Evolutionary conservation across 495 filamentous ascomycete genomes (phyloP).

Genomic region (Trichoderma erinaceum): DNA sequence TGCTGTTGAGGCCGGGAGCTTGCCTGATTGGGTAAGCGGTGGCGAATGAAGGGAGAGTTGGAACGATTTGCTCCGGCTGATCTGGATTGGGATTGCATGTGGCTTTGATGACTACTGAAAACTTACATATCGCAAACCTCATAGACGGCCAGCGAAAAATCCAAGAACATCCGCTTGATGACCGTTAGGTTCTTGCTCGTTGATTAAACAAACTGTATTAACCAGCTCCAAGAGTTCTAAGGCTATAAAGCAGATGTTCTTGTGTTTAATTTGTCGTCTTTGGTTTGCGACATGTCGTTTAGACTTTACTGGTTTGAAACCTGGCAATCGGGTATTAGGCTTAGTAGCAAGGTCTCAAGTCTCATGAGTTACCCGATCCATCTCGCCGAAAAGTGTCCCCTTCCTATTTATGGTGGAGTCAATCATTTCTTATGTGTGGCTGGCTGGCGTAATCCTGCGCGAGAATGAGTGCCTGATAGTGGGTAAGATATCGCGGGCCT

Average conservation of each 20-base stretch:
- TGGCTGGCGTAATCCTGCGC: neutral
- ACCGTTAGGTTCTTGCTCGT: no score
- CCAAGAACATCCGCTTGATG: no score
- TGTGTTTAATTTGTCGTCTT: no score
- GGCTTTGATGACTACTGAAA: neutral
- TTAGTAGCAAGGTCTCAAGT: neutral
- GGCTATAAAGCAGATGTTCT: no score
- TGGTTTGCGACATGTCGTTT: neutral
- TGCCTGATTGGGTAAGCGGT: conserved; percentile 12
- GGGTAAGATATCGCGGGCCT: neutral
- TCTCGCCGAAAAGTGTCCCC: neutral
- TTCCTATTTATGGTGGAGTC: neutral
- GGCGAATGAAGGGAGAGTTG: conserved; percentile 6
- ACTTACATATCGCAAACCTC: no score
- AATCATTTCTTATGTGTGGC: neutral
- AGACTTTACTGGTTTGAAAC: neutral
- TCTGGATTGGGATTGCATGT: neutral
- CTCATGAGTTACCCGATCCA: neutral
- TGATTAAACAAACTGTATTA: no score
- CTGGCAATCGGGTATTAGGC: neutral
- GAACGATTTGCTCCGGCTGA: neutral
- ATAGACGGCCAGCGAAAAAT: no score
- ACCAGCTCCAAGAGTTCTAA: no score
- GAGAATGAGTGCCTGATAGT: neutral
- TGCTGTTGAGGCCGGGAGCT: conserved; percentile 8